Percentiles rank a stretch among this genome's conserved stretches.
Conservation (phyloP, 2,329 filamentous ascomycete species). For the Fusarium subtropicale region DNA sequence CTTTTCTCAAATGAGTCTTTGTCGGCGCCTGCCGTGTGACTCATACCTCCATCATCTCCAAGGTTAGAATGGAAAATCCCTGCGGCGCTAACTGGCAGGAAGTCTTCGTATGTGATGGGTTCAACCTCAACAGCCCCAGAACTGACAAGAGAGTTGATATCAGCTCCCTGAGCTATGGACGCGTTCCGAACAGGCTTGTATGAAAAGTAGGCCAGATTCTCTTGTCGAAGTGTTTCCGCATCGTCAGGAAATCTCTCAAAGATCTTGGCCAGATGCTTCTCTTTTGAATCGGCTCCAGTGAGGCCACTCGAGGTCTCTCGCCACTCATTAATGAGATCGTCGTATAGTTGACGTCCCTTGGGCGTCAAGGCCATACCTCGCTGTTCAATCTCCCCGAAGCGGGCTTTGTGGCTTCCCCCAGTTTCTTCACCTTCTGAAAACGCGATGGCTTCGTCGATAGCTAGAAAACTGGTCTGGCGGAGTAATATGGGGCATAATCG, state of each 20-base stretch:
- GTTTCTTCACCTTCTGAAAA: slow-evolving; percentile 49
- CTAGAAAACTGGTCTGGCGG: slow-evolving; percentile 65
- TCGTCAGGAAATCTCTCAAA: slow-evolving; percentile 58
- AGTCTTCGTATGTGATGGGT: slow-evolving; percentile 66
- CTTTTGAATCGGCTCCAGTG: slow-evolving; percentile 12
- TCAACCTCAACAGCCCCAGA: slow-evolving; percentile 50
- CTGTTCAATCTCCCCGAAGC: slow-evolving; percentile 66
- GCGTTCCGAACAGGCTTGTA: slow-evolving; percentile 44
- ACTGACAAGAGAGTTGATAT: slow-evolving; percentile 50
- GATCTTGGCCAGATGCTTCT: slow-evolving; percentile 41
- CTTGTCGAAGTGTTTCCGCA: slow-evolving; percentile 52
- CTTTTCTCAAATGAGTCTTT: slow-evolving; percentile 8
- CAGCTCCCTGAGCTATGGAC: not conserved
- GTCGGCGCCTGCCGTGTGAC: not conserved
- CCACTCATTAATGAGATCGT: slow-evolving; percentile 53
- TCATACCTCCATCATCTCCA: not conserved
- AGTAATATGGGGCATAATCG: slow-evolving; percentile 60
- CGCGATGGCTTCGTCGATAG: slow-evolving; percentile 60
- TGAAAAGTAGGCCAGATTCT: slow-evolving; percentile 55
- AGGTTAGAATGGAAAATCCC: slow-evolving; percentile 64
- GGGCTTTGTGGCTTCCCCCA: slow-evolving; percentile 58
- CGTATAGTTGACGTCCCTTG: slow-evolving; percentile 59
- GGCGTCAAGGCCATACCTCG: slow-evolving; percentile 62
- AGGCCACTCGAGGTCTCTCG: slow-evolving; percentile 30
- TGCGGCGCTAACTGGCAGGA: slow-evolving; percentile 63